Evolutionary conservation across 768 basidiomycete genomes (phyloP), one percentile per base, ranked within the genome.

Genomic region (Paxillus involutus): DNA sequence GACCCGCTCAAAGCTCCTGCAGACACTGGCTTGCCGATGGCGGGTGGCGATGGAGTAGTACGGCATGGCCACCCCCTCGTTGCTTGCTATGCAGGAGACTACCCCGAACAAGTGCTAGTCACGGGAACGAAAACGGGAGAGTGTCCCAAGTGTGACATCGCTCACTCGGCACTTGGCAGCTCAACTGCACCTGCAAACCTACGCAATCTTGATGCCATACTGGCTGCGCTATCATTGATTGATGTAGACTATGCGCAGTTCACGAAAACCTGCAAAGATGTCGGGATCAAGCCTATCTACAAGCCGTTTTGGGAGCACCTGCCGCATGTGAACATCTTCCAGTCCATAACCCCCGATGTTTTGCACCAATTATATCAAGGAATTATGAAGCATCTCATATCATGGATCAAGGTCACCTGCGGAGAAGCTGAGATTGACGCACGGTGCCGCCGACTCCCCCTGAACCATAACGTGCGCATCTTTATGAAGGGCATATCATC

Each of bases 311-410:
- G 61, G 61, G 47, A 64, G 32, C 42, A 62, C 13, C 63, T 73
- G 6, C 71, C 70, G 1, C 68, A 64, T 49, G 51, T 52, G 16
- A 55, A 74, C 37, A 64, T 66, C 19, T 56, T 53, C 44, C 45
- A n/a, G 10, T 21, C 53, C 3, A 59, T 66, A 29, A 71, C 66
- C 5, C 70, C 74, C 0, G 70, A 75, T 44, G 54, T 73, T 16
- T 63, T 75, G 0, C 72, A 75, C 46, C 70, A 74, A 44, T 56
- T 74, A 0, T 63, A 66, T 32, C 69, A 74, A 59, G 75, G 73
- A 3, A 53, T 73, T 6, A 58, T 74, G 19, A 71, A 72, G 49
- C 69, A 75, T 47, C 48, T 75, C 16, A 47, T 73, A 14, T 4
- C 26, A 1, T 76, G 75, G 74, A 39, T 39, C 37, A 39, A 39